These are phyloP conservation scores for Candolleomyces aberdarensis DNA, from an alignment of 768 basidiomycete genomes.

Conservation along the genomic window DNA sequence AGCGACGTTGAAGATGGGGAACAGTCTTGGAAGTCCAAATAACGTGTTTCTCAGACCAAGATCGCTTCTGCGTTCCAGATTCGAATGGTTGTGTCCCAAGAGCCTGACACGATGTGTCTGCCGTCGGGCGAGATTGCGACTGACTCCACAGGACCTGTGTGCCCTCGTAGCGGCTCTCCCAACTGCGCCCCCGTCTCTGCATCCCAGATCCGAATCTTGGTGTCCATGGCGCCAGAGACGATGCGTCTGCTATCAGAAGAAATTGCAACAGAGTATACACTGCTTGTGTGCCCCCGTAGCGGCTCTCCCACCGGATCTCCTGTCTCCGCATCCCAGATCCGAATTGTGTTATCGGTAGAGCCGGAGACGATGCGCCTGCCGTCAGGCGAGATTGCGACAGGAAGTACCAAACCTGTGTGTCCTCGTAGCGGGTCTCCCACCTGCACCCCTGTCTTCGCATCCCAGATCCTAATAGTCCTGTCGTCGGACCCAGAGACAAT, in stretches of 20 bases:
- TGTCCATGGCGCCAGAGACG: slow-evolving; percentile 14
- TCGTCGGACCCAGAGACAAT: slow-evolving; percentile 22
- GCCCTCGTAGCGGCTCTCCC: slow-evolving; percentile 11
- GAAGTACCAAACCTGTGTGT: slow-evolving; percentile 13
- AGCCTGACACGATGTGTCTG: slow-evolving; percentile 30
- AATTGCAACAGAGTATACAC: slow-evolving; percentile 13
- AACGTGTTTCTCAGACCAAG: too few species aligned
- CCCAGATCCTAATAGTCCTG: slow-evolving; percentile 23
- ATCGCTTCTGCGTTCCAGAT: slow-evolving; percentile 11
- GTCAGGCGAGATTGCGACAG: slow-evolving; percentile 18
- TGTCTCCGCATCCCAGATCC: slow-evolving; percentile 12
- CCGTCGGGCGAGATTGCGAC: slow-evolving; percentile 22
- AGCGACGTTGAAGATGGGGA: too few species aligned
- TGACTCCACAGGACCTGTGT: slow-evolving; percentile 12
- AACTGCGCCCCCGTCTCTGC: neutral
- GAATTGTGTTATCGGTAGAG: slow-evolving; percentile 17
- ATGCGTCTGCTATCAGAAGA: slow-evolving; percentile 11
- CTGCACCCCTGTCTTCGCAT: slow-evolving; percentile 14
- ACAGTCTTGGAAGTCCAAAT: too few species aligned
- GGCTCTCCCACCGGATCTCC: slow-evolving; percentile 2
- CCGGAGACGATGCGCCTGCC: slow-evolving; percentile 15
- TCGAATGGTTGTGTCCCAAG: slow-evolving; percentile 17
- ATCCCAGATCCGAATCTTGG: slow-evolving; percentile 8
- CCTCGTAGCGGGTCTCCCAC: slow-evolving; percentile 19
- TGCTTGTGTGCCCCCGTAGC: slow-evolving; percentile 12